A percentile compares a stretch with the other conserved stretches of the same genome.
phyloP scores from a whole-genome alignment of 768 basidiomycete genomes.

The Cystobasidium ongulense region DNA sequence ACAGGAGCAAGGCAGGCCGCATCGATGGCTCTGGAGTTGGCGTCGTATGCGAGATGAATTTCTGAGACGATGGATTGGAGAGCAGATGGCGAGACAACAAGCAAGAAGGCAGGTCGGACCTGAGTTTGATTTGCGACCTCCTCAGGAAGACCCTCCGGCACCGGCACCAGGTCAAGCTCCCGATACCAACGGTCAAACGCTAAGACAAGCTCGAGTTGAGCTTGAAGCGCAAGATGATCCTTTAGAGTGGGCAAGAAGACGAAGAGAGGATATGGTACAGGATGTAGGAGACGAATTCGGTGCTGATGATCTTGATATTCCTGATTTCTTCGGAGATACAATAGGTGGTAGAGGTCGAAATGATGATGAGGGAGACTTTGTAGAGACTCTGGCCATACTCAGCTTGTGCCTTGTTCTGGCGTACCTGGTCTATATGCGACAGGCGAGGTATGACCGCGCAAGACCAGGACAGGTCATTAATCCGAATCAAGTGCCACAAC shows the following conservation, averaged over 20 bases:
- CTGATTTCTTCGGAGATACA: conserved; percentile 29
- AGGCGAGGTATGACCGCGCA: conserved; percentile 29
- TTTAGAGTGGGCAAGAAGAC: conserved; percentile 66
- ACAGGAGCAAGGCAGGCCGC: not conserved
- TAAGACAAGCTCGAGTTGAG: conserved; percentile 44
- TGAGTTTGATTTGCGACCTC: not conserved
- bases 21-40: conserved; percentile 24
- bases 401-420: conserved; percentile 65
- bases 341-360: conserved; percentile 17
- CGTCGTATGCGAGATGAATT: conserved; percentile 14
- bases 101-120: not conserved
- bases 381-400: conserved; percentile 71
- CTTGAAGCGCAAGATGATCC: conserved; percentile 39
- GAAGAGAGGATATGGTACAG: conserved; percentile 56
- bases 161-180: conserved; percentile 31
- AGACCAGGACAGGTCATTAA: not conserved
- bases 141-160: conserved; percentile 41
- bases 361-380: conserved; percentile 60
- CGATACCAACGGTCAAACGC: conserved; percentile 53
- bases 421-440: conserved; percentile 38
- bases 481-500: not conserved
- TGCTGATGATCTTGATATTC: conserved; percentile 54
- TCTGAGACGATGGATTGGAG: conserved; percentile 18
- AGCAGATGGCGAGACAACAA: conserved; percentile 22
- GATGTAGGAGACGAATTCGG: conserved; percentile 65